Evolutionary conservation across 805 yeast genomes (phyloP).

Genomic region (Candida jianshihensis): DNA sequence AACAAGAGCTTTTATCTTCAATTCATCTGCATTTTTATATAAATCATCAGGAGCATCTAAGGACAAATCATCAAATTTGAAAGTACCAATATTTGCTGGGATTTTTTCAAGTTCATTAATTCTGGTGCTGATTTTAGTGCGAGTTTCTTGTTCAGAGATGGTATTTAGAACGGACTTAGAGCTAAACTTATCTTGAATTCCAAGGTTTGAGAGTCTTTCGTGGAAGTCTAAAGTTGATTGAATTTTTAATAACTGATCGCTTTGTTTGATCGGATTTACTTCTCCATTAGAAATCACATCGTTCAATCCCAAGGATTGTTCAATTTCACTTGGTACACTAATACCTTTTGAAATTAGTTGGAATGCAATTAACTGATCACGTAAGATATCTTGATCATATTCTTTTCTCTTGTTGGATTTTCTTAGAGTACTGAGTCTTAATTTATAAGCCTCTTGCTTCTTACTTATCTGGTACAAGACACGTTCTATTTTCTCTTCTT

Average conservation of each 20-base stretch:
- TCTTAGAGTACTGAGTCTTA: conserved; percentile 25
- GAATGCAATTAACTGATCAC: conserved; percentile 55
- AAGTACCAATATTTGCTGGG: conserved; percentile 68
- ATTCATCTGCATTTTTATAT: conserved; percentile 41
- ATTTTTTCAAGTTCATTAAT: conserved; percentile 53
- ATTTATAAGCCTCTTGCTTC: conserved; percentile 31
- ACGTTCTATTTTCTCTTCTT: conserved; percentile 38
- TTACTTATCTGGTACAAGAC: conserved; percentile 33
- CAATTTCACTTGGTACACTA: conserved; percentile 52
- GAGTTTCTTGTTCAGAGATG: conserved; percentile 32
- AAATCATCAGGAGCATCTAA: conserved; percentile 38
- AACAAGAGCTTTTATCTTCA: conserved; percentile 59
- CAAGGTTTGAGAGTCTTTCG: conserved; percentile 23
- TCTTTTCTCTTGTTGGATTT: conserved; percentile 13
- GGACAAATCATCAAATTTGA: conserved; percentile 35
- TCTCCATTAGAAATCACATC: neutral
- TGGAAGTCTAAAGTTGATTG: conserved; percentile 24
- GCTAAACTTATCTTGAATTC: conserved; percentile 24
- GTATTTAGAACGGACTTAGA: conserved; percentile 22
- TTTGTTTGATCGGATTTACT: neutral
- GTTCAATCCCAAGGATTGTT: conserved; percentile 28
- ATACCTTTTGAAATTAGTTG: conserved; percentile 60
- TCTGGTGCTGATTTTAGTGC: conserved; percentile 47
- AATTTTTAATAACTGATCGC: conserved; percentile 15
- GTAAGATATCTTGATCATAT: conserved; percentile 41